Evolutionary conservation across 768 basidiomycete genomes (phyloP).

Genomic region (Hericium rajendrae): DNA sequence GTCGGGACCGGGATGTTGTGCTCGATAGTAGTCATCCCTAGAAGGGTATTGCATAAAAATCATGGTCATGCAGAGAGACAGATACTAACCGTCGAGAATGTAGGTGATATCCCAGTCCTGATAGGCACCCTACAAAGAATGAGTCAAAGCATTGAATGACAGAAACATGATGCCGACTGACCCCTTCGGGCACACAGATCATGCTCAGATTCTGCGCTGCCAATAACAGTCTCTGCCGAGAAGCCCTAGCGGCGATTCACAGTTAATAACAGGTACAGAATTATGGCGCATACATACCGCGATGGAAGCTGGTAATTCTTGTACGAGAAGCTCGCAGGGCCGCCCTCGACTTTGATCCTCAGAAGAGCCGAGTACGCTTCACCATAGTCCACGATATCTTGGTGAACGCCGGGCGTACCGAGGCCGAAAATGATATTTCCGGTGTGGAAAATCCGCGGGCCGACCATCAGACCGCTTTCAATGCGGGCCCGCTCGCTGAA

Average conservation of each 20-base stretch:
- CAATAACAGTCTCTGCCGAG: not conserved
- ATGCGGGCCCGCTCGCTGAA: conserved; percentile 59
- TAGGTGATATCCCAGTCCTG: not conserved
- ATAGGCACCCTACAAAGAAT: not conserved
- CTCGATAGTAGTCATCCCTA: not conserved
- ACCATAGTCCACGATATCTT: conserved; percentile 49
- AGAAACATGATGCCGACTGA: not conserved
- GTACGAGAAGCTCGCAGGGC: conserved; percentile 60
- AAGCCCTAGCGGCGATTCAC: not conserved
- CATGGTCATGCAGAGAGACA: not conserved
- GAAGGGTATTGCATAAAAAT: not conserved
- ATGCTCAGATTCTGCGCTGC: not conserved
- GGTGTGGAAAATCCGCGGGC: conserved; percentile 65
- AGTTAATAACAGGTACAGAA: not conserved
- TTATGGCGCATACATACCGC: conserved; percentile 39
- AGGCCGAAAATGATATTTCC: conserved; percentile 54
- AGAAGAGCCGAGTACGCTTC: conserved; percentile 59
- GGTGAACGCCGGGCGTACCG: conserved; percentile 35
- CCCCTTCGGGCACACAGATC: not conserved
- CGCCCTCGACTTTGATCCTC: conserved; percentile 65
- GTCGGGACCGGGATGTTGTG: not conserved
- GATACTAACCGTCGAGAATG: not conserved
- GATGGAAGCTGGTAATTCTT: conserved; percentile 71
- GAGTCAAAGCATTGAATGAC: not conserved
- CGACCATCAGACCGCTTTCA: conserved; percentile 59